Base-by-base conservation (phyloP, 2,329 filamentous ascomycete species). In the Sporothrix luriei region DNA sequence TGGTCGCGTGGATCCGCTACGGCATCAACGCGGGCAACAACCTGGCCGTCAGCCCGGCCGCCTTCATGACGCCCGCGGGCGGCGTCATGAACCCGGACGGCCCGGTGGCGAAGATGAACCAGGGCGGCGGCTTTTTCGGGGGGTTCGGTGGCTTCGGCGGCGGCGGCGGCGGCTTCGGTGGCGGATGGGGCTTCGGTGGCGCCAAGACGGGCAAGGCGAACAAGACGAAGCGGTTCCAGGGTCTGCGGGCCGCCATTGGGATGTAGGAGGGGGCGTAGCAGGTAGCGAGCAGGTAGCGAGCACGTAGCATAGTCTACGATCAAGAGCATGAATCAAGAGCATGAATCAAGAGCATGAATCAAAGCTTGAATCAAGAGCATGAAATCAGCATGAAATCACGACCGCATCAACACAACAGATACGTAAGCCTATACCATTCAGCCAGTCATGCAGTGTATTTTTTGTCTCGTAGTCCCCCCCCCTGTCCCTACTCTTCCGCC, bases 1-100 rank as follows among this genome's bases (percentile, higher is more conserved):
- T 87, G 43, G 78, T 88, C 67, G 82, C 80, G 9, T 88, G 85
- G 84, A 82, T 87, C 70, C 80, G 80, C 3, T 78, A 87, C 54
- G 85, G 82, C 5, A 80, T 87, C 61, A 82, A 85, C 66, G 61
- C 66, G 10, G 54, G 21, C 51, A 68, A 68, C 66, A 51, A 59
- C 43, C 66, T 68, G 19, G 73, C 67, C 21, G 72, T 73, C 40
- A 68, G 26, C 62, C 65, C 71, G 4, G 72, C 73, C 13, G 72
- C 73, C 19, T 73, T 71, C 24, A 70, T 69, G 69, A 69, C 65
- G 13, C 21, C 71, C 51, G 24, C 29, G 33, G 72, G 72, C 61
- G 72, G 71, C 48, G 71, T 72, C 10, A 72, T 71, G 71, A 73
- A 73, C 71, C 71, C 71, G 3, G 68, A 55, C 14, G 71, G 71